phyloP scores from a whole-genome alignment of 345 rosid species.

The Limnanthes douglasii region DNA sequence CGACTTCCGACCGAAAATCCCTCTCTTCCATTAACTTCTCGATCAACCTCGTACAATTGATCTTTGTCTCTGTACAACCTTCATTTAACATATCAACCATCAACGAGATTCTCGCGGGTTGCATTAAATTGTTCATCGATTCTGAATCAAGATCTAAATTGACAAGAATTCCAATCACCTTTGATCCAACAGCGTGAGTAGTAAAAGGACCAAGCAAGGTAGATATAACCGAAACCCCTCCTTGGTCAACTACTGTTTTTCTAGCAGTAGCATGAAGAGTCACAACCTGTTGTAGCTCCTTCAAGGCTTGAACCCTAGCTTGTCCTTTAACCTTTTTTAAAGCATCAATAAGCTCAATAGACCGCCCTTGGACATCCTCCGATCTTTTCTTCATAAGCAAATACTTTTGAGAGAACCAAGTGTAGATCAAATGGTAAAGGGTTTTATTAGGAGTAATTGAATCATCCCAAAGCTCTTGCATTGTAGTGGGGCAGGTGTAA shows the following conservation, averaged over 20 bases:
- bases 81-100: conserved; percentile 58
- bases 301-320: conserved; percentile 47
- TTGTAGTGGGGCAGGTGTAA: conserved; percentile 57
- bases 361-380: conserved; percentile 60
- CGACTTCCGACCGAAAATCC: conserved; percentile 32
- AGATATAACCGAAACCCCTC: conserved; percentile 34
- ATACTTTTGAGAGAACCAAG: conserved; percentile 59
- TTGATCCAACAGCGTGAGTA: conserved; percentile 57
- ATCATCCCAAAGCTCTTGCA: conserved; percentile 74
- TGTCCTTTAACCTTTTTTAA: conserved; percentile 56
- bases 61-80: conserved; percentile 48
- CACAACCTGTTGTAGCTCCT: conserved; percentile 42
- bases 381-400: conserved; percentile 45
- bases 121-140: conserved; percentile 35
- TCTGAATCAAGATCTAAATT: conserved; percentile 45
- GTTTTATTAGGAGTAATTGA: conserved; percentile 47
- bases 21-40: conserved; percentile 31
- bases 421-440: conserved; percentile 41
- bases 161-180: conserved; percentile 51
- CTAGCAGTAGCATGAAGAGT: conserved; percentile 29
- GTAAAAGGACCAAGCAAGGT: conserved; percentile 55
- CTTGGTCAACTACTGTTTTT: conserved; percentile 37
- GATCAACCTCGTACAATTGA: conserved; percentile 42
- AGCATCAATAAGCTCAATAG: conserved; percentile 31
- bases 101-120: conserved; percentile 47